Evolutionary conservation across 495 filamentous ascomycete genomes (phyloP), one percentile per base, ranked within the genome.

Genomic region (Annulohypoxylon nitens): DNA sequence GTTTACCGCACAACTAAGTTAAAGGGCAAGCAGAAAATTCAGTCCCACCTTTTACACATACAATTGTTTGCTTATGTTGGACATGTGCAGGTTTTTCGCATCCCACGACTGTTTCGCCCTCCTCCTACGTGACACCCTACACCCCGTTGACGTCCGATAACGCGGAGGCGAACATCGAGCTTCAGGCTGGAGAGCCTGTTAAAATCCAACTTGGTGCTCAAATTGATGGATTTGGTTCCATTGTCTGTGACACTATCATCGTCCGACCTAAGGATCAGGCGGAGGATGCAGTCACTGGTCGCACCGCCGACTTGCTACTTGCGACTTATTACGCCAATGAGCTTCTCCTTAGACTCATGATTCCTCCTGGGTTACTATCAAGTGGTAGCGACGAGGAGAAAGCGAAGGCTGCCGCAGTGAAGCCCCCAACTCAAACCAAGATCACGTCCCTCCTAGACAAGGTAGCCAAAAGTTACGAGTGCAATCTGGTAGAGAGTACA

Each of bases 1-100:
- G 95, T 99, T 74, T 98, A 96, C 88, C 95, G 97, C 82, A 95
- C 94, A 83, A 99, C 98, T 86, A 98, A 97, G 85, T 92, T 98
- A 71, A 99, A 99, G 86, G 95, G 93, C 94, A 76, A 59, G 81
- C 78, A 16, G 2, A 10, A 43, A 16, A 64, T 70, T 26, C 20
- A 30, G 16, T 14, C 11, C 36, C 9, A 59, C 25, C 48, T 54
- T 59, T 53, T 12, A 30, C 36, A 34, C 33, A 18, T 5, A 39
- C 3, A 33, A 51, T 45, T 48, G 47, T 76, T 55, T 68, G 67
- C 71, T 74, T 61, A 80, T 71, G 20, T 58, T 58, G 58, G 51
- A 59, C 45, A 36, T 70, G 63, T 55, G 47, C 60, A 94, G 92
- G 95, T 83, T 91, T 97, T 81, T 87, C 91, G 47, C 95, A 98